These are phyloP conservation scores for Rhodotorula sp. DNA, from an alignment of 1,284 basidiomycete genomes.

Conservation along the genomic window DNA sequence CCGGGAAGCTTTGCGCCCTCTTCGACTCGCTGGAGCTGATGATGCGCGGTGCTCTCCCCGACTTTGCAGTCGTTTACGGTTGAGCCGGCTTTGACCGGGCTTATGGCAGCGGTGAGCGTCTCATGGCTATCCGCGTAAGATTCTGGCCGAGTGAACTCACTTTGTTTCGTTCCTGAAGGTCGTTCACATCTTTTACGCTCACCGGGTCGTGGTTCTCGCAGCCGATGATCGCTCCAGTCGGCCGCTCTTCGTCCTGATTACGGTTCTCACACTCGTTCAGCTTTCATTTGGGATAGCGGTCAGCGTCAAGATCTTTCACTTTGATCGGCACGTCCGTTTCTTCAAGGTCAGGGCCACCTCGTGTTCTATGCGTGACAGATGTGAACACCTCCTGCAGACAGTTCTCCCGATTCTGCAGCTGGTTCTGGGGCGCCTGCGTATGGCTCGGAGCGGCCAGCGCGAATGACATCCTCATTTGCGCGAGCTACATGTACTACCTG, in stretches of 20 bases:
- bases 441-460: conserved; percentile 17
- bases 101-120: background rate
- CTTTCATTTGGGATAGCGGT: conserved; percentile 11
- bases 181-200: conserved; percentile 22
- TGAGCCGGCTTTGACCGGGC: conserved; percentile 19
- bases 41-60: background rate
- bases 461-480: conserved; percentile 8
- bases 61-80: conserved; percentile 10
- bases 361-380: background rate
- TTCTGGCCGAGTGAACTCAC: no score
- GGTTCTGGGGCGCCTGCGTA: conserved; percentile 11
- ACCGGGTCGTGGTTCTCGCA: conserved; percentile 14
- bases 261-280: conserved; percentile 8
- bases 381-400: background rate
- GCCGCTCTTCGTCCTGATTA: background rate
- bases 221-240: background rate
- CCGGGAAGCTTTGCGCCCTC: background rate
- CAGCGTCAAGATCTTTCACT: conserved; percentile 18
- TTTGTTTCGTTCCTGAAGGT: background rate
- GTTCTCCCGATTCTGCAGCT: background rate
- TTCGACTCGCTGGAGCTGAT: no score
- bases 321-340: conserved; percentile 11
- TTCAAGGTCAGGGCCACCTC: no score
- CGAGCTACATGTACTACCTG: conserved; percentile 14
- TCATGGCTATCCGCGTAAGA: background rate